phyloP scores from a whole-genome alignment of 495 filamentous ascomycete genomes.

The Lasiosphaeris hirsuta region DNA sequence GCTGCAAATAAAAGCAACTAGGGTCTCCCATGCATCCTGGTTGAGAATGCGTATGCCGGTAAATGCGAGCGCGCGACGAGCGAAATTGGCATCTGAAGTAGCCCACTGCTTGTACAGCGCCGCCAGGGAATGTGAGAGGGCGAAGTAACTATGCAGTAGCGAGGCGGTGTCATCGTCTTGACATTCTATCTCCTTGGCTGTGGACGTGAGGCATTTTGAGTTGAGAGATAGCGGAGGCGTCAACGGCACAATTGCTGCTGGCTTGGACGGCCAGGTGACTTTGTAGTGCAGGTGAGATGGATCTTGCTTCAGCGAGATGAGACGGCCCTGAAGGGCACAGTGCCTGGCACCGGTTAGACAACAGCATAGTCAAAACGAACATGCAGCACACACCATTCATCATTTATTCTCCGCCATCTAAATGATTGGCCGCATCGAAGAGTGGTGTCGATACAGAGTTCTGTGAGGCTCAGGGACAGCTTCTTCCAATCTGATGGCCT shows the following conservation, averaged over 20 bases:
- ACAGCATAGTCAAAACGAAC: not conserved
- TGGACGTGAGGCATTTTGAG: not conserved
- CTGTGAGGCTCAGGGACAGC: conserved; percentile 71
- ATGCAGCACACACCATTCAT: conserved; percentile 65
- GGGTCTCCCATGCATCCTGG: conserved; percentile 94
- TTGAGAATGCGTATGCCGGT: conserved; percentile 89
- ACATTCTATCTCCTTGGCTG: conserved; percentile 17
- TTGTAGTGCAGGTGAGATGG: conserved; percentile 75
- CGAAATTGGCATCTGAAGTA: conserved; percentile 80
- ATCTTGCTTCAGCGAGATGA: conserved; percentile 84
- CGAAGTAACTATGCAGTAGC: conserved; percentile 76
- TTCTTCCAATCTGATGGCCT: conserved; percentile 68
- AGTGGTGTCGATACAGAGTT: conserved; percentile 88
- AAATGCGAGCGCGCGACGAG: conserved; percentile 80
- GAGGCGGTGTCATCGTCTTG: conserved; percentile 59
- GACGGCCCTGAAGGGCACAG: conserved; percentile 78
- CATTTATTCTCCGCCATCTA: conserved; percentile 79
- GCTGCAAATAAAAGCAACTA: conserved; percentile 94
- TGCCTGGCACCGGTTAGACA: conserved; percentile 48
- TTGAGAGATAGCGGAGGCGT: conserved; percentile 19
- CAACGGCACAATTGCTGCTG: conserved; percentile 15
- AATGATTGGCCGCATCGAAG: conserved; percentile 91
- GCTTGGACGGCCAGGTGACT: conserved; percentile 51
- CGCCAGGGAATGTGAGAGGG: conserved; percentile 68
- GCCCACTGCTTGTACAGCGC: conserved; percentile 87